phyloP scores from a whole-genome alignment of 768 basidiomycete genomes.

The Tricholoma bakamatsutake region DNA sequence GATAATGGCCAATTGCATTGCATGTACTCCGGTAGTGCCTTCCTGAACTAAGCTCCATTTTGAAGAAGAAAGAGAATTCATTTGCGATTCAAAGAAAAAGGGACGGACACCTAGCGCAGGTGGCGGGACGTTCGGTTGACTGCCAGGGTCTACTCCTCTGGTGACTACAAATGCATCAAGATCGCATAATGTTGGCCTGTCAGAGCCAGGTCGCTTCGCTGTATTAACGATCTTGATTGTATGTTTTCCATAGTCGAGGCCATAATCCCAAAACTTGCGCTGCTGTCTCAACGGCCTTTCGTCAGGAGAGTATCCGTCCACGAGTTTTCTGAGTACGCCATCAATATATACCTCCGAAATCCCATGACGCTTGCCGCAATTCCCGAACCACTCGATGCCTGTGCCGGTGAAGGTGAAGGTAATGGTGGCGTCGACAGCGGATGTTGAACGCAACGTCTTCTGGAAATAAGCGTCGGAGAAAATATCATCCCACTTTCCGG shows the following conservation, averaged over 20 bases:
- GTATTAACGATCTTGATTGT: slow-evolving; percentile 58
- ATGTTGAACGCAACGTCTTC: slow-evolving; percentile 46
- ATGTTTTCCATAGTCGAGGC: slow-evolving; percentile 47
- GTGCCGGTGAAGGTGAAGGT: slow-evolving; percentile 64
- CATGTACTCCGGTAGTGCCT: slow-evolving; percentile 70
- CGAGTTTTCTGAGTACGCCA: slow-evolving; percentile 35
- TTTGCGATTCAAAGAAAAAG: slow-evolving; percentile 5
- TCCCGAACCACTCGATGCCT: slow-evolving; percentile 77
- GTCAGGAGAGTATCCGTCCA: slow-evolving; percentile 40
- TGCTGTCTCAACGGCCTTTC: slow-evolving; percentile 42
- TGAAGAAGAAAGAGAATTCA: background rate
- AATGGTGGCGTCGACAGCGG: slow-evolving; percentile 40
- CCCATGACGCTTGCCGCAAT: slow-evolving; percentile 48
- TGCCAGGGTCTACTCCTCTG: slow-evolving; percentile 22
- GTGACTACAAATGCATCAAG: slow-evolving; percentile 69
- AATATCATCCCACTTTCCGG: slow-evolving; percentile 51
- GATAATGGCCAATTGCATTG: slow-evolving; percentile 71
- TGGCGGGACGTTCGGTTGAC: background rate
- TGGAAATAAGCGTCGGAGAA: slow-evolving; percentile 47
- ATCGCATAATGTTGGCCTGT: slow-evolving; percentile 34
- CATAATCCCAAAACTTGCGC: slow-evolving; percentile 57
- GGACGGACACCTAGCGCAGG: background rate
- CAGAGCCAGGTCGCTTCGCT: slow-evolving; percentile 33
- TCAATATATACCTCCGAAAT: slow-evolving; percentile 54
- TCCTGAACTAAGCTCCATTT: slow-evolving; percentile 57